Evolutionary conservation across 148 eudicot genomes (phyloP).

Genomic region (Hydrangea macrophylla): DNA sequence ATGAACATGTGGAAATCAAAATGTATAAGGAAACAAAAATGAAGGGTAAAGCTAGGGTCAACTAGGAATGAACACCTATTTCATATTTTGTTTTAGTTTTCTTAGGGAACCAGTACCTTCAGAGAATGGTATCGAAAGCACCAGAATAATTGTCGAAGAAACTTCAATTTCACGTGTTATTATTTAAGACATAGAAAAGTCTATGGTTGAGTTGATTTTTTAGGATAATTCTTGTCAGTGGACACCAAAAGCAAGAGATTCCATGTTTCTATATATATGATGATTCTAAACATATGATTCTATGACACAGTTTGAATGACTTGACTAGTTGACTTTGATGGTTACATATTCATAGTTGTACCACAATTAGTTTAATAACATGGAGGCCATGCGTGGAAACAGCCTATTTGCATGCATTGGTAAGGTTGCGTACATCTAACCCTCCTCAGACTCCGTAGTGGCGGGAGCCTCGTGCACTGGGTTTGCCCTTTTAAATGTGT

Average conservation of each 20-base stretch:
- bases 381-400: too few species aligned
- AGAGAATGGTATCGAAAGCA: neutral
- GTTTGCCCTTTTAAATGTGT: too few species aligned
- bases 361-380: too few species aligned
- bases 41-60: neutral
- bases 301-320: neutral
- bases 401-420: too few species aligned
- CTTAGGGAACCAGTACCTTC: neutral
- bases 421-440: too few species aligned
- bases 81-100: too few species aligned
- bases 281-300: too few species aligned
- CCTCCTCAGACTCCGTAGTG: too few species aligned
- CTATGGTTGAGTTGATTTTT: neutral
- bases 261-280: neutral
- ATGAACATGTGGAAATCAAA: neutral
- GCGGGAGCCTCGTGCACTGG: too few species aligned
- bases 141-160: neutral
- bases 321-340: neutral
- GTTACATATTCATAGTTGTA: too few species aligned
- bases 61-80: neutral
- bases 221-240: neutral
- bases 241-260: neutral
- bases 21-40: neutral
- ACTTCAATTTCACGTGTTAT: neutral
- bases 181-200: too few species aligned